Percentiles rank a stretch among this genome's conserved stretches.
phyloP scores from a whole-genome alignment of 495 filamentous ascomycete genomes.

The Tuber calosporum region DNA sequence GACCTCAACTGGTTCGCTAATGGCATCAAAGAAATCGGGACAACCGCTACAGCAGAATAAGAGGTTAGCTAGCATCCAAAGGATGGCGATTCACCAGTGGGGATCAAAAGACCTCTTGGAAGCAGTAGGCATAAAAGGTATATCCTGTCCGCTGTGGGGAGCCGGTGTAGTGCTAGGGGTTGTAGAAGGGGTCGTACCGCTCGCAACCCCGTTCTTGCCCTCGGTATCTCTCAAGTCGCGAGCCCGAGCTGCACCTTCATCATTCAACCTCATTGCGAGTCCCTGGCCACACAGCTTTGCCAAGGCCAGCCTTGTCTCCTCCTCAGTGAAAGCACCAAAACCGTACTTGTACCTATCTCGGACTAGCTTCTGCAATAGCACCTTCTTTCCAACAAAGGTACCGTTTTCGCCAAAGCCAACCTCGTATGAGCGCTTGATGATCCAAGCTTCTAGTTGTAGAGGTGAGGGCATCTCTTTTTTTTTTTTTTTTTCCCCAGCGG shows the following conservation, averaged over 20 bases:
- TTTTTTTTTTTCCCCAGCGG: not conserved
- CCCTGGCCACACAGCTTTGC: not conserved
- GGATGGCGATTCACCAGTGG: not conserved
- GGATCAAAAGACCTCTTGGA: not conserved
- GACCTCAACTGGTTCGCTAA: not conserved
- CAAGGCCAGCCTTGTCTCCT: not conserved
- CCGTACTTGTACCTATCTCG: not conserved
- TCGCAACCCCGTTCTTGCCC: not conserved
- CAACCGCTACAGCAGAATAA: not conserved
- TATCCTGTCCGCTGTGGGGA: not conserved
- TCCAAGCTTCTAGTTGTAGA: not conserved
- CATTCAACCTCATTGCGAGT: not conserved
- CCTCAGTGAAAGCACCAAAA: not conserved
- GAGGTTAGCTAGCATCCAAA: not conserved
- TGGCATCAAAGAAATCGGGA: not conserved
- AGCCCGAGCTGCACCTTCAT: not conserved
- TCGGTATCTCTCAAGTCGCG: not conserved
- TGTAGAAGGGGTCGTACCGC: not conserved
- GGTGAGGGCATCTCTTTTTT: not conserved
- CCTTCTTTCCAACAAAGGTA: not conserved
- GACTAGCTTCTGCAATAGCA: slow-evolving; percentile 1
- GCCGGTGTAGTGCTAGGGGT: not conserved
- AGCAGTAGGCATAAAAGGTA: not conserved
- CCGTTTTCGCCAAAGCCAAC: slow-evolving; percentile 9
- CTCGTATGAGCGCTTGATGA: slow-evolving; percentile 10